These are phyloP conservation scores for Nidularia sp. DNA, from an alignment of 768 basidiomycete species.

Conservation along the genomic window DNA sequence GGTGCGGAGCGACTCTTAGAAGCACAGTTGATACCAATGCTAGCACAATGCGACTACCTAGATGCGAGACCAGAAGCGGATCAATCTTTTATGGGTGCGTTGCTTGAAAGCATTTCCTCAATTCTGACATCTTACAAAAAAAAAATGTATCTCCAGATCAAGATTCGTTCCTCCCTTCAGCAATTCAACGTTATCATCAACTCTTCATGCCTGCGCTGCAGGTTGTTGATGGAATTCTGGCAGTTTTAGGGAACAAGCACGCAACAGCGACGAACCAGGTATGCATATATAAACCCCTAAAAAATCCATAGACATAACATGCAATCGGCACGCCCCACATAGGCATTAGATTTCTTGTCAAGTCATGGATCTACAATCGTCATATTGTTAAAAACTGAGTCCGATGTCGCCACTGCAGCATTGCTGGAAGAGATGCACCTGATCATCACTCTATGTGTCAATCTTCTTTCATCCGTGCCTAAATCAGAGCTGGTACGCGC, in stretches of 20 bases:
- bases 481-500: slow-evolving; percentile 72
- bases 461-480: slow-evolving; percentile 66
- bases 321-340: not conserved
- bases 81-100: slow-evolving; percentile 72
- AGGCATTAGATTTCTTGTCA: slow-evolving; percentile 80
- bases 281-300: not conserved
- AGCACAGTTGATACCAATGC: slow-evolving; percentile 63
- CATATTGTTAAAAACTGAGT: slow-evolving; percentile 75
- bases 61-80: slow-evolving; percentile 82
- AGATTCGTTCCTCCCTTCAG: slow-evolving; percentile 84
- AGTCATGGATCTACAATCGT: slow-evolving; percentile 82
- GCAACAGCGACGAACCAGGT: slow-evolving; percentile 69
- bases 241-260: slow-evolving; percentile 72
- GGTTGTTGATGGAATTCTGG: slow-evolving; percentile 70
- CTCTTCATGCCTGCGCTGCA: slow-evolving; percentile 85
- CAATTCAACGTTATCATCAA: slow-evolving; percentile 88
- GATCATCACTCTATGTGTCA: slow-evolving; percentile 66
- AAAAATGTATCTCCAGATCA: slow-evolving; percentile 44
- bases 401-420: slow-evolving; percentile 54
- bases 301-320: slow-evolving; percentile 1
- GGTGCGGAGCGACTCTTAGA: slow-evolving; percentile 87
- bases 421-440: slow-evolving; percentile 79
- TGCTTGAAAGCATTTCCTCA: not conserved
- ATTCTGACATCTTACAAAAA: slow-evolving; percentile 3
- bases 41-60: slow-evolving; percentile 85